A percentile compares a stretch with the other conserved stretches of the same genome.
Conservation (phyloP, 345 rosid genomes). For the Adansonia digitata region DNA sequence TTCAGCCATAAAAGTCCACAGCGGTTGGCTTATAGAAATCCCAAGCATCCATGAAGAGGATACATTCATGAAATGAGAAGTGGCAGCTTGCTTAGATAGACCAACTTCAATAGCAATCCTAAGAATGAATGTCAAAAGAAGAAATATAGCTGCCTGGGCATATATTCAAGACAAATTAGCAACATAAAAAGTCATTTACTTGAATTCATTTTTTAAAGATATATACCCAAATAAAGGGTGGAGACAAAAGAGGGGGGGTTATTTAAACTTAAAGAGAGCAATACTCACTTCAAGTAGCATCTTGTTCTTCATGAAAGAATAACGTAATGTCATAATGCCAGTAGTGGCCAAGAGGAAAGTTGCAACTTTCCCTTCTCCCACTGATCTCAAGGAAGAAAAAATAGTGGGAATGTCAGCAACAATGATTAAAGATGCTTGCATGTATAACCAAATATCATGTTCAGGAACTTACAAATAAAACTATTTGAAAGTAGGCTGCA, state of each 20-base stretch:
- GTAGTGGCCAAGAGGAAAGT: constrained; percentile 82
- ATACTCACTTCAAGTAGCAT: constrained; percentile 61
- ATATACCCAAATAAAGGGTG: background rate
- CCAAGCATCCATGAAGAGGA: constrained; percentile 77
- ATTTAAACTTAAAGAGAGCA: background rate
- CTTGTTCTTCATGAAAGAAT: constrained; percentile 48
- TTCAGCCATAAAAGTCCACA: constrained; percentile 47
- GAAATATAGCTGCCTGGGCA: constrained; percentile 66
- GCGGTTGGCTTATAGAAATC: constrained; percentile 41
- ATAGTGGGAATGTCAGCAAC: constrained; percentile 4
- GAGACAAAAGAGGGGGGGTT: background rate
- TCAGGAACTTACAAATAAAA: constrained; percentile 72
- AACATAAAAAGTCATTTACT: constrained; percentile 1
- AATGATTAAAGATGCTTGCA: constrained; percentile 9
- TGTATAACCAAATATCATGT: background rate
- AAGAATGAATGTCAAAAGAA: constrained; percentile 52
- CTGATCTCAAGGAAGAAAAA: constrained; percentile 34
- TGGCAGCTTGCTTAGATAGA: constrained; percentile 87
- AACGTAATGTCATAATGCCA: constrained; percentile 59
- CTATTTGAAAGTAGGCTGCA: constrained; percentile 93
- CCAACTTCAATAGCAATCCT: constrained; percentile 82
- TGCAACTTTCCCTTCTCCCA: constrained; percentile 97
- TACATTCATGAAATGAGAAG: constrained; percentile 65
- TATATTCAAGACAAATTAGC: constrained; percentile 25
- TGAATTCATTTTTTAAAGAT: background rate